phyloP scores from a whole-genome alignment of 2,329 filamentous ascomycete species.

The Anisogramma anomala region DNA sequence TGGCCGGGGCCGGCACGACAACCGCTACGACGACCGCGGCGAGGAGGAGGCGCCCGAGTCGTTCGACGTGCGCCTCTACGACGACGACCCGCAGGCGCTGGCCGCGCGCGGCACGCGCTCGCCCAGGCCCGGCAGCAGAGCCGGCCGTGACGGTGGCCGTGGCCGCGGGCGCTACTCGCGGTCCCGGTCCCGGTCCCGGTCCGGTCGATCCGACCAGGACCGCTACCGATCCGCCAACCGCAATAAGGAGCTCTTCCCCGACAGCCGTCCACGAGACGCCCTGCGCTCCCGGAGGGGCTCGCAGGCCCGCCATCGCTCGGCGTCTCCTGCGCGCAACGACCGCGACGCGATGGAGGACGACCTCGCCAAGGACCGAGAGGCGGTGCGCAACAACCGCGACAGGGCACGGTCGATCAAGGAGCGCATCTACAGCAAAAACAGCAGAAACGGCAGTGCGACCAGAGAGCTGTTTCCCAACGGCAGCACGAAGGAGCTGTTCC shows the following conservation, averaged over 20 bases:
- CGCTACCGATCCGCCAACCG: slow-evolving; percentile 28
- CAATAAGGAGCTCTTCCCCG: slow-evolving; percentile 50
- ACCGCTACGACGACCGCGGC: slow-evolving; percentile 37
- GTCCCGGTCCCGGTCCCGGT: slow-evolving; percentile 3
- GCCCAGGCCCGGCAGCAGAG: neutral
- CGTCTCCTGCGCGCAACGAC: slow-evolving; percentile 36
- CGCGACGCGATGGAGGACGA: slow-evolving; percentile 25
- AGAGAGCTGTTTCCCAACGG: slow-evolving; percentile 42
- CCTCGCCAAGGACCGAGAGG: slow-evolving; percentile 20
- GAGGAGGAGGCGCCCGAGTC: slow-evolving; percentile 37
- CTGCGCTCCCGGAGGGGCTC: slow-evolving; percentile 18
- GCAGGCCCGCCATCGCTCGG: slow-evolving; percentile 36
- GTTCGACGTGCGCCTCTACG: slow-evolving; percentile 69
- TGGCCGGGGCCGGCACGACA: slow-evolving; percentile 40
- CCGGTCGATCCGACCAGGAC: slow-evolving; percentile 17
- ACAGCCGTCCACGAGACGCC: slow-evolving; percentile 18
- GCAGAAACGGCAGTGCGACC: slow-evolving; percentile 19
- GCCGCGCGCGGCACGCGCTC: slow-evolving; percentile 19
- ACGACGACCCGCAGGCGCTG: slow-evolving; percentile 46
- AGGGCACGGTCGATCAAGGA: slow-evolving; percentile 36
- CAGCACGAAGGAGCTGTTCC: slow-evolving; percentile 45
- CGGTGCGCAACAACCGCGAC: slow-evolving; percentile 28
- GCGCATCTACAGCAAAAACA: slow-evolving; percentile 25
- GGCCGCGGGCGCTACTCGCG: slow-evolving; percentile 10
- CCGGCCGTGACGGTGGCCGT: neutral